phyloP scores from a whole-genome alignment of 805 yeast species.

The Lipomyces chichibuensis region DNA sequence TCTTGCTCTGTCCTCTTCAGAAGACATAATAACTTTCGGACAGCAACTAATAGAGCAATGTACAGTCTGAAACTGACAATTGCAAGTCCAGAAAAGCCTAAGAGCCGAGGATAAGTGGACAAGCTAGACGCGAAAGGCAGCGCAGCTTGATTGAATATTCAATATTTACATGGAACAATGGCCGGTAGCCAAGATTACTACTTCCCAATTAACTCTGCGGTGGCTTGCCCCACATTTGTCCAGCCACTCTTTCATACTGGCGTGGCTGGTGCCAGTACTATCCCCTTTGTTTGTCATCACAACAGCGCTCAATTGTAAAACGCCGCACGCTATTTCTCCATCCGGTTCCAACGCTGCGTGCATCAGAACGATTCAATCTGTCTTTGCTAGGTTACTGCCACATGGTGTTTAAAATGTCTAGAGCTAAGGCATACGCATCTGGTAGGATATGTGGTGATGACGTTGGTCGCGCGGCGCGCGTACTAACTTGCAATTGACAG shows the following conservation, averaged over 20 bases:
- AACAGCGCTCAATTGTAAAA: too few relatives aligned
- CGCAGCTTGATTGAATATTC: background rate
- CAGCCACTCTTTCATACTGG: too few relatives aligned
- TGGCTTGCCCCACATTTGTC: too few relatives aligned
- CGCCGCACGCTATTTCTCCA: too few relatives aligned
- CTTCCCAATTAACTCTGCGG: too few relatives aligned
- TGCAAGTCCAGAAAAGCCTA: background rate
- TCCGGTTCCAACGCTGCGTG: too few relatives aligned
- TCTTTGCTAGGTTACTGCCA: background rate
- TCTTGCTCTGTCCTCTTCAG: background rate
- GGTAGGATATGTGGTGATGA: constrained; percentile 12
- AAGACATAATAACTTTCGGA: background rate
- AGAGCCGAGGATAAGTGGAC: background rate
- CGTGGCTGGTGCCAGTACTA: too few relatives aligned
- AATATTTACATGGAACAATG: background rate
- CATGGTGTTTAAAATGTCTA: constrained; percentile 28
- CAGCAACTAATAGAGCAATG: background rate
- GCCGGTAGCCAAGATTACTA: background rate
- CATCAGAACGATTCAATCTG: background rate
- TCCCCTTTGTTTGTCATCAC: too few relatives aligned
- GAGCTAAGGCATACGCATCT: constrained; percentile 29
- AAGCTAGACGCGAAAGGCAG: background rate
- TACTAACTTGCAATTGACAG: constrained; percentile 38
- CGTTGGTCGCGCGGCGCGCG: background rate
- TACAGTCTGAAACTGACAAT: background rate